Evolutionary conservation across 2,329 filamentous ascomycete genomes (phyloP).

Genomic region (Gliomastix tumulicola): DNA sequence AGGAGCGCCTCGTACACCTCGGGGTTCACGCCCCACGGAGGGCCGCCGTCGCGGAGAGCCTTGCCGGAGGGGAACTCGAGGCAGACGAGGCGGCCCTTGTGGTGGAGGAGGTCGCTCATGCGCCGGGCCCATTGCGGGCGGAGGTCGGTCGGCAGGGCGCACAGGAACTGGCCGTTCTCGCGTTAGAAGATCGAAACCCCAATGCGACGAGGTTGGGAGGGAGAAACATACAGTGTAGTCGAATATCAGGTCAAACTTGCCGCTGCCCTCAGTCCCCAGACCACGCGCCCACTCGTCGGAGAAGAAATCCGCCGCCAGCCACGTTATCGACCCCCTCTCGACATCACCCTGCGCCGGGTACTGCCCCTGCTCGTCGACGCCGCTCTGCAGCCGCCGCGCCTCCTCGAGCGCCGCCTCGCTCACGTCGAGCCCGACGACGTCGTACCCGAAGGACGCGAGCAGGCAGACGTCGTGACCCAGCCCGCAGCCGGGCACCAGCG

Average conservation of each 20-base stretch:
- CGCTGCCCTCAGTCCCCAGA: constrained; percentile 27
- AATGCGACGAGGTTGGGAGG: neutral
- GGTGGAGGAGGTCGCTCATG: constrained; percentile 41
- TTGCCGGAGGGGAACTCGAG: constrained; percentile 77
- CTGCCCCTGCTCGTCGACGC: constrained; percentile 27
- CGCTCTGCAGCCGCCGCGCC: constrained; percentile 35
- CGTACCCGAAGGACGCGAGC: constrained; percentile 67
- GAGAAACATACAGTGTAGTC: constrained; percentile 50
- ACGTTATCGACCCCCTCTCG: constrained; percentile 43
- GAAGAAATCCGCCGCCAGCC: constrained; percentile 63
- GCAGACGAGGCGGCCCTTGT: constrained; percentile 47
- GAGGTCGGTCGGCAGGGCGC: constrained; percentile 47
- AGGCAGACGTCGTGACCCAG: constrained; percentile 75
- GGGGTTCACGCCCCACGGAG: constrained; percentile 65
- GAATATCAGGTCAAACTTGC: constrained; percentile 58
- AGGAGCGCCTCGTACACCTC: constrained; percentile 68
- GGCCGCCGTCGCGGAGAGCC: constrained; percentile 55
- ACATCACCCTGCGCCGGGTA: constrained; percentile 26
- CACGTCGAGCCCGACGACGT: constrained; percentile 69
- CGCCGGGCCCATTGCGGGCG: constrained; percentile 47
- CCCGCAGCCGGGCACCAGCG: constrained; percentile 76
- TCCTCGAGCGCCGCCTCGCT: constrained; percentile 38
- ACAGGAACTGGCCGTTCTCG: constrained; percentile 51
- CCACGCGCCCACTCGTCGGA: constrained; percentile 45
- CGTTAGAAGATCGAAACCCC: neutral